Evolutionary conservation across 768 basidiomycete genomes (phyloP), one percentile per base, ranked within the genome.

Genomic region (Rickenella mellea): DNA sequence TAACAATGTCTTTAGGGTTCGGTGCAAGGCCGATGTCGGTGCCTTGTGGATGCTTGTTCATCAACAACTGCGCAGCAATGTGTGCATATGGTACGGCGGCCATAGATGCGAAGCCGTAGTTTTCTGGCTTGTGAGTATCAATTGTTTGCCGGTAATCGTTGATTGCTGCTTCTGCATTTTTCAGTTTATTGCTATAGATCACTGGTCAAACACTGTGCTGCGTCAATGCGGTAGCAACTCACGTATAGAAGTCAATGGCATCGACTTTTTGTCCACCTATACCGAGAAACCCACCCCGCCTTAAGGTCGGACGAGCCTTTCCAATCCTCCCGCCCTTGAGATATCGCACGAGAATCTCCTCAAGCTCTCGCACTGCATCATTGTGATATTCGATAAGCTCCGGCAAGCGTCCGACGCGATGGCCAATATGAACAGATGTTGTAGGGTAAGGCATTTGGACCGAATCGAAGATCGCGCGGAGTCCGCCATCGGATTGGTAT

Each of bases 191-290:
- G 33, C 68, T 71, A 11, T 8, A 19, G 25, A 39, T 27, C 42
- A 19, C 8, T 33, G 40, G 30, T 53, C 39, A n/a, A 11, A 45
- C 20, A 14, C 33, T 12, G 7, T 22, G 19, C 33, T 10, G 26
- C 17, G 35, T 43, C 42, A 52, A 46, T 10, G 7, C 12, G 27
- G 21, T 15, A 27, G 31, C 4, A 21, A 71, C 86, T 51, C 55
- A 90, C 86, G 83, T 88, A 61, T 93, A 91, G 58, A 79, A 88
- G 39, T 97, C 88, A 51, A 98, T 97, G 2, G 93, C 90, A 60
- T 97, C 94, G 63, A 71, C 80, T 63, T 78, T 90, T 40, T 67
- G 62, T 1, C 93, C 93, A 8, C 94, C 92, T 46, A 82, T 74
- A 0, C 93, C 88, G 52, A 88, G 64, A 44, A 73, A 79, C 2